Percentiles rank a stretch among this genome's conserved stretches.
Conservation (phyloP, 1,284 basidiomycete species). For the Cystobasidium sp. region DNA sequence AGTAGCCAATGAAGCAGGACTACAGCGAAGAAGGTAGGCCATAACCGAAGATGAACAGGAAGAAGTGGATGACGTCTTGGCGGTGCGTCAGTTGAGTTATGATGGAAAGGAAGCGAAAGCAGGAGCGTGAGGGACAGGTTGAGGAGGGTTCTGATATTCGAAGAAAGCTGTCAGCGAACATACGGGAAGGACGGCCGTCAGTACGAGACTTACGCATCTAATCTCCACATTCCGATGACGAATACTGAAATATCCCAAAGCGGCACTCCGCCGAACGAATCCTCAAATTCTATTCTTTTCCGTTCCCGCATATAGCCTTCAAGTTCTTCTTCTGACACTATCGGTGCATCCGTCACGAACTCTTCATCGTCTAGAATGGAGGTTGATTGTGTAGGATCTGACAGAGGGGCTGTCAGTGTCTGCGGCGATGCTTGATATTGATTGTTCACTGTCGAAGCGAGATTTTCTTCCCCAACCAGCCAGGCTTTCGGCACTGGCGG, state of each 20-base stretch:
- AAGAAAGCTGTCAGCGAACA: background rate
- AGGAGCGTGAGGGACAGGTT: constrained; percentile 36
- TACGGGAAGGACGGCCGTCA: background rate
- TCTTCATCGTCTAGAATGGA: constrained; percentile 12
- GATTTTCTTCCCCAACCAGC: constrained; percentile 42
- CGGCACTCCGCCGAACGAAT: constrained; percentile 21
- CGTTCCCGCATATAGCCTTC: constrained; percentile 26
- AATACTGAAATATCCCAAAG: constrained; percentile 34
- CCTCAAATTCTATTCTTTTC: constrained; percentile 37
- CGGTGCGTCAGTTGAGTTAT: constrained; percentile 5
- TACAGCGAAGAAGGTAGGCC: constrained; percentile 36
- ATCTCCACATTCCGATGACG: constrained; percentile 35
- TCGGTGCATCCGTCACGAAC: constrained; percentile 17
- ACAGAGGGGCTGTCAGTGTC: background rate
- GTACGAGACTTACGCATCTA: constrained; percentile 29
- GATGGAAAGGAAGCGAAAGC: constrained; percentile 39
- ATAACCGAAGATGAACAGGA: constrained; percentile 17
- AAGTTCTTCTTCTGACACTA: constrained; percentile 24
- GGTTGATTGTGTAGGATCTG: background rate
- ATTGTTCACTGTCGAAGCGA: background rate
- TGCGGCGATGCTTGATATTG: background rate
- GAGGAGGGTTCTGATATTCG: constrained; percentile 26
- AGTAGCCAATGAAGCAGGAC: constrained; percentile 33
- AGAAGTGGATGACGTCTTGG: constrained; percentile 26
- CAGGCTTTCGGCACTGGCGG: constrained; percentile 12